A percentile compares a stretch with the other conserved stretches of the same genome.
Evolutionary conservation across 148 eudicot genomes (phyloP).

Genomic region (Camellia japonica): DNA sequence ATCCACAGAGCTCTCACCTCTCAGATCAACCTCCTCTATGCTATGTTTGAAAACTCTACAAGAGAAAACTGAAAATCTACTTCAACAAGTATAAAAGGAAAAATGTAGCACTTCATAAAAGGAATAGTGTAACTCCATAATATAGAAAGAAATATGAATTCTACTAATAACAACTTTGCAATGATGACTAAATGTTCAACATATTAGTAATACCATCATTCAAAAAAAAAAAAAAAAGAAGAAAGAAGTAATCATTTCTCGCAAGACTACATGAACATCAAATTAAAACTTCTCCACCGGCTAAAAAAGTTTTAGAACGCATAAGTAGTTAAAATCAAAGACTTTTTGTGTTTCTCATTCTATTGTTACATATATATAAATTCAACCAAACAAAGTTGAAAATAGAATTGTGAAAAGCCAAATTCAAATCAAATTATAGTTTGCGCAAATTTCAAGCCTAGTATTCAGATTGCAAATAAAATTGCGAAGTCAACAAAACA

Average conservation of each 20-base stretch:
- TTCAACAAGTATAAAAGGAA: background rate
- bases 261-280: background rate
- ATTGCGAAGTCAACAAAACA: background rate
- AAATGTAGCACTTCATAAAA: background rate
- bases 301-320: background rate
- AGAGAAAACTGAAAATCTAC: background rate
- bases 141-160: background rate
- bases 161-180: background rate
- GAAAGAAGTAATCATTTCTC: background rate
- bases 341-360: background rate
- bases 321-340: slow-evolving; percentile 1
- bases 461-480: background rate
- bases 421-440: background rate
- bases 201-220: background rate
- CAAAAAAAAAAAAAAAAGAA: background rate
- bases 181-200: background rate
- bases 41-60: slow-evolving; percentile 64
- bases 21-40: slow-evolving; percentile 69
- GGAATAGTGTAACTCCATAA: background rate
- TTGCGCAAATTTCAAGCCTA: background rate
- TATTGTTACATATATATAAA: background rate
- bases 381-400: background rate
- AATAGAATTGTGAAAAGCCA: background rate
- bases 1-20: slow-evolving; percentile 76
- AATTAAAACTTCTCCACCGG: background rate